Evolutionary conservation across 1,139 yeast species (phyloP).

Genomic region (Hansenula sp.): DNA sequence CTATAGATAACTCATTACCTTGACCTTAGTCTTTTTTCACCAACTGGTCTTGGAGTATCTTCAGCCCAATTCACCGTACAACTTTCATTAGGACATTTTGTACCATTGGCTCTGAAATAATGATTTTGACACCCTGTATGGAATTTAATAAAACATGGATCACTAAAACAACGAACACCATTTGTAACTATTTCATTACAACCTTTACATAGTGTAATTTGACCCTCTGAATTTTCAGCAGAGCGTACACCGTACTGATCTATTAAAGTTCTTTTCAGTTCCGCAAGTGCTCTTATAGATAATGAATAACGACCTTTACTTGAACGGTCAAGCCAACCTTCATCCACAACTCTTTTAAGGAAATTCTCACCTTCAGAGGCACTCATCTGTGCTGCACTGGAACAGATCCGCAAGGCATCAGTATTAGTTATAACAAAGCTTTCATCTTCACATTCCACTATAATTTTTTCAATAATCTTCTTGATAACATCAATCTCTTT

Average conservation of each 20-base stretch:
- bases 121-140: constrained; percentile 43
- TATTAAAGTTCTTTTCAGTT: constrained; percentile 40
- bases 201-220: constrained; percentile 42
- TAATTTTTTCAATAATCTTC: constrained; percentile 40
- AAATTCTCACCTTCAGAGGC: constrained; percentile 32
- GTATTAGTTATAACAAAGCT: constrained; percentile 10
- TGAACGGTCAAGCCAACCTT: constrained; percentile 45
- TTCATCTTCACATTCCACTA: constrained; percentile 23
- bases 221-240: constrained; percentile 28
- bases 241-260: constrained; percentile 37
- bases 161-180: constrained; percentile 39
- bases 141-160: constrained; percentile 35
- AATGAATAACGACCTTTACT: constrained; percentile 23
- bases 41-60: constrained; percentile 5
- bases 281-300: constrained; percentile 42
- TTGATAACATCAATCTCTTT: constrained; percentile 48
- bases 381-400: constrained; percentile 15
- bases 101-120: constrained; percentile 29
- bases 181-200: constrained; percentile 55
- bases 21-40: constrained; percentile 6
- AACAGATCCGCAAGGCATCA: constrained; percentile 15
- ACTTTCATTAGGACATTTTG: constrained; percentile 24
- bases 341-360: constrained; percentile 37
- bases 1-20: constrained; percentile 4
- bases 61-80: constrained; percentile 17